Conservation (phyloP, 2,329 filamentous ascomycete genomes). For the Trichophyton verrucosum region DNA sequence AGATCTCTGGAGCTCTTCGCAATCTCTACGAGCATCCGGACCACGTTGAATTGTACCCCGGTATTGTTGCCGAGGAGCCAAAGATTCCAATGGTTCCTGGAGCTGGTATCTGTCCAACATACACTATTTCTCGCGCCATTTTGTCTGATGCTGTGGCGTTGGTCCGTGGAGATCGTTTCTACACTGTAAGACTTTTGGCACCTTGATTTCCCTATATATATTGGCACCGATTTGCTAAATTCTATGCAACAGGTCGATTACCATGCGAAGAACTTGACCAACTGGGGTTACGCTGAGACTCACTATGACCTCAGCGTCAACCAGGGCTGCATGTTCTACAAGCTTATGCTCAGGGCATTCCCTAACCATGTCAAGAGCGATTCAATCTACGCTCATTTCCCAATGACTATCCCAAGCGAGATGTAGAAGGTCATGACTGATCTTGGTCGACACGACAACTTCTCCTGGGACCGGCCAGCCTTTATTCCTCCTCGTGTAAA, state of each 20-base stretch:
- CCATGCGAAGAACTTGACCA: slow-evolving; percentile 25
- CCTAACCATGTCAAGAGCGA: slow-evolving; percentile 20
- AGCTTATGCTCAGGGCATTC: slow-evolving; percentile 21
- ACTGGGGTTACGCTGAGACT: slow-evolving; percentile 30
- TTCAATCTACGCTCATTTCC: slow-evolving; percentile 20
- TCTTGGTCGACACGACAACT: slow-evolving; percentile 15
- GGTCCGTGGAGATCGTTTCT: slow-evolving; percentile 31
- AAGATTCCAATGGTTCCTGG: slow-evolving; percentile 28
- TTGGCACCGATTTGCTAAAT: background rate
- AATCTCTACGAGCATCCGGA: slow-evolving; percentile 52
- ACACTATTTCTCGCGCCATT: slow-evolving; percentile 29
- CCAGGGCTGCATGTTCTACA: slow-evolving; percentile 22
- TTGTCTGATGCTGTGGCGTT: slow-evolving; percentile 35
- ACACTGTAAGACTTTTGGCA: slow-evolving; percentile 19
- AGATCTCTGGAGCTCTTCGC: slow-evolving; percentile 45
- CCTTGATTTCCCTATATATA: background rate
- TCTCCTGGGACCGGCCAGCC: slow-evolving; percentile 14
- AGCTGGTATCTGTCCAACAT: slow-evolving; percentile 28
- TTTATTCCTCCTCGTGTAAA: slow-evolving; percentile 14
- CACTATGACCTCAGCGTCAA: slow-evolving; percentile 16
- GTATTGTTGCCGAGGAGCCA: slow-evolving; percentile 41
- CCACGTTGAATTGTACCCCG: slow-evolving; percentile 58
- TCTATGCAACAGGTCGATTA: slow-evolving; percentile 12
- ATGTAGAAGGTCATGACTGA: slow-evolving; percentile 18
- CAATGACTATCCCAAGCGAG: slow-evolving; percentile 19